phyloP scores from a whole-genome alignment of 768 basidiomycete genomes.

The Naganishia friedmannii region DNA sequence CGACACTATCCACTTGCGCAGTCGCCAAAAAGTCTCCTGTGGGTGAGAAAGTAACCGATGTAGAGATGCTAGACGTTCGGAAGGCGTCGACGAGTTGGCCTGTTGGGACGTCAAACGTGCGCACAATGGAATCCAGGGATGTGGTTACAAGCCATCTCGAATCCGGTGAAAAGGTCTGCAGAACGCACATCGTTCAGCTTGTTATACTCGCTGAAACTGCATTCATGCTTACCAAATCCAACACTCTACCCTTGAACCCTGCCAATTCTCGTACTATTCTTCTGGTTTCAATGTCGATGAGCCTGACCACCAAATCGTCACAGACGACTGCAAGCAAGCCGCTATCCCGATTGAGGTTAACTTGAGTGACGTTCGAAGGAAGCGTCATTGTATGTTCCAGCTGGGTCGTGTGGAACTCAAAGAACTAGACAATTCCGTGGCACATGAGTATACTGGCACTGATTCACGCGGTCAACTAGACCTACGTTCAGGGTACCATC shows the following conservation, averaged over 20 bases:
- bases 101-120: conserved; percentile 93
- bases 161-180: conserved; percentile 87
- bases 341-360: conserved; percentile 77
- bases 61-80: conserved; percentile 78
- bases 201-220: background rate
- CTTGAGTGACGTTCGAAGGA: conserved; percentile 66
- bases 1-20: conserved; percentile 87
- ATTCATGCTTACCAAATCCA: conserved; percentile 69
- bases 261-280: conserved; percentile 82
- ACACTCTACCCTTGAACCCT: conserved; percentile 76
- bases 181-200: conserved; percentile 18
- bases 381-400: conserved; percentile 67
- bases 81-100: conserved; percentile 90
- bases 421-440: conserved; percentile 65
- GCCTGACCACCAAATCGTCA: conserved; percentile 78
- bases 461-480: conserved; percentile 23
- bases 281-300: conserved; percentile 87
- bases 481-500: conserved; percentile 86
- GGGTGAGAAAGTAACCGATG: conserved; percentile 87
- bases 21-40: conserved; percentile 94
- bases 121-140: conserved; percentile 83
- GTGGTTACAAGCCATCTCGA: conserved; percentile 87
- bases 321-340: conserved; percentile 77
- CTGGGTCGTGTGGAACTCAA: conserved; percentile 85
- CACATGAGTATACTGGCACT: background rate